A percentile compares a stretch with the other conserved stretches of the same genome.
Evolutionary conservation across 129 eudicot species (phyloP).

Genomic region (Kitagawia praeruptora): DNA sequence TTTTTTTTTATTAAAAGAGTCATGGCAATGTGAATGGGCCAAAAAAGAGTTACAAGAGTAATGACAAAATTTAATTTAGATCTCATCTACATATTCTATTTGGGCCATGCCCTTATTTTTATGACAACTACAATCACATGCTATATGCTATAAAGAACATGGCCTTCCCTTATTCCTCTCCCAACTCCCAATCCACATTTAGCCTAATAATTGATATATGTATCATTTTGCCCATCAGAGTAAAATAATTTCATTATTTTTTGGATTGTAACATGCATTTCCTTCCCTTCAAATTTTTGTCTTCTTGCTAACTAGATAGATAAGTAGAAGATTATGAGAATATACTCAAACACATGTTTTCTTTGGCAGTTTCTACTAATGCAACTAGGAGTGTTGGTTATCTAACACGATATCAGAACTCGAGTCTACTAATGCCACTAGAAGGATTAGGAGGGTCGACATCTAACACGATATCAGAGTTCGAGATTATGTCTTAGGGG

Average conservation of each 20-base stretch:
- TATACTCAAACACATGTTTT: background rate
- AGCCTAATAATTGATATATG: background rate
- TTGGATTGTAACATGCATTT: background rate
- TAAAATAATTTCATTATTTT: background rate
- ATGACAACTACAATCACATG: constrained; percentile 1
- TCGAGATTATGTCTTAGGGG: background rate
- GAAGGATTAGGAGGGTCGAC: background rate
- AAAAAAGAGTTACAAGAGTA: background rate
- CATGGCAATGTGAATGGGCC: background rate
- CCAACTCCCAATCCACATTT: background rate
- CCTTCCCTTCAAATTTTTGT: background rate
- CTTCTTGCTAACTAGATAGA: background rate
- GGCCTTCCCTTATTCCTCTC: constrained; percentile 1
- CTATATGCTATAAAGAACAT: background rate
- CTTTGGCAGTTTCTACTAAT: too few relatives aligned
- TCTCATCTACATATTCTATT: constrained; percentile 5
- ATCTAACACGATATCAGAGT: too few relatives aligned
- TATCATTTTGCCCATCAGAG: background rate
- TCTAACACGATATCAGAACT: background rate
- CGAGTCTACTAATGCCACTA: too few relatives aligned
- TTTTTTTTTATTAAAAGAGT: background rate
- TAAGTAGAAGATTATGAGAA: too few relatives aligned
- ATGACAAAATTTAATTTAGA: constrained; percentile 5
- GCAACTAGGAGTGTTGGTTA: too few relatives aligned
- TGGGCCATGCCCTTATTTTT: constrained; percentile 1